Evolutionary conservation across 2,329 filamentous ascomycete species (phyloP), one percentile per base, ranked within the genome.

Genomic region (Blumeriella jaapii): DNA sequence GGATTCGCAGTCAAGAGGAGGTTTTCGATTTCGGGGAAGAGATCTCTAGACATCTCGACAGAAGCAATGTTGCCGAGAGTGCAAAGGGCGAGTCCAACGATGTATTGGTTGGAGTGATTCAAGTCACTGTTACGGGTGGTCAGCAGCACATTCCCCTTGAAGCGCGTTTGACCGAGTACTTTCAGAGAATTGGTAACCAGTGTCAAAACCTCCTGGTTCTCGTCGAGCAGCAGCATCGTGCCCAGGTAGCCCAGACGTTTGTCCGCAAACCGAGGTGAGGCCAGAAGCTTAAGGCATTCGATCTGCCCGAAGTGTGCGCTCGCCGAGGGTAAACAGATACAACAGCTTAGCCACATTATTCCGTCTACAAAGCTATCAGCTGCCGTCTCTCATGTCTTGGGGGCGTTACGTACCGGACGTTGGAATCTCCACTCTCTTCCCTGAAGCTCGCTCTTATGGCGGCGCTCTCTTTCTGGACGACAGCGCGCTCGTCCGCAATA

Each of bases 261-360:
- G 68, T 98, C 91, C 49, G 91, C 91, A 57, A 98, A 98, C 40
- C 89, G 84, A 47, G 93, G 87, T 25, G 91, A 98, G 39, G 91
- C 91, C 39, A 98, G 74, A 32, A 98, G 74, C 64, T 98, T 98
- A 55, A 98, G 71, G 61, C 91, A 98, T 74, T 98, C 91, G 57
- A 98, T 98, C 68, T 98, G 91, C 33, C 91, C 91, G 59, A 98
- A 98, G 62, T 98, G 91, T 98, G 54, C 91, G 76, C 64, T 98
- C 91, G 46, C 91, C 91, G 26, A 98, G 72, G 1, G 91, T 98
- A 61, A 98, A 98, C 42, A 98, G 83, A 59, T 98, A 98, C 24
- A 98, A 74, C 22, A 98, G 75, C 63, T 98, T 98, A 41, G 91
- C 87, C 53, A 98, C 91, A 71, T 98, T 98, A 68, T 98, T 98